Conservation (phyloP, 495 filamentous ascomycete species). For the Parachaetomium inaequale region DNA sequence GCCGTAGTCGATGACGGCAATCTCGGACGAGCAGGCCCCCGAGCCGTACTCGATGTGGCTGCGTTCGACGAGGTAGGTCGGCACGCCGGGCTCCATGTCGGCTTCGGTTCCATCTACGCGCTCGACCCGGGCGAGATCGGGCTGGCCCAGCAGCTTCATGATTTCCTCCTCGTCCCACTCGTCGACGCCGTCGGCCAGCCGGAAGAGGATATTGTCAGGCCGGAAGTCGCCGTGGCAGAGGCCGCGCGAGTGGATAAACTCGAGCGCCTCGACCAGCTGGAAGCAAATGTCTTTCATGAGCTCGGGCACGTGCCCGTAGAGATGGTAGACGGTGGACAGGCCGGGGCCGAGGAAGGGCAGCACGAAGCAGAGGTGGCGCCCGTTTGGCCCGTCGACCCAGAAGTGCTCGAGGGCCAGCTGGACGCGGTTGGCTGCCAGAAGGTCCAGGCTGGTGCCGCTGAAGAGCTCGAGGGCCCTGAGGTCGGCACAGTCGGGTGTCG, state of each 20-base stretch:
- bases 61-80: slow-evolving; percentile 22
- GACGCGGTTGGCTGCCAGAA: slow-evolving; percentile 18
- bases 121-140: neutral
- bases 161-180: slow-evolving; percentile 17
- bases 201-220: slow-evolving; percentile 25
- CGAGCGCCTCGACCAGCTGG: slow-evolving; percentile 20
- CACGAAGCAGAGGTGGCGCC: slow-evolving; percentile 38
- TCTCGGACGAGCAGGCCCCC: slow-evolving; percentile 11
- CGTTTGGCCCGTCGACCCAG: slow-evolving; percentile 39
- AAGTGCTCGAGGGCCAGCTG: slow-evolving; percentile 32
- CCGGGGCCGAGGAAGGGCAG: slow-evolving; percentile 24
- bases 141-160: slow-evolving; percentile 12
- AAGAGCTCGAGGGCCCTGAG: slow-evolving; percentile 19
- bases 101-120: neutral
- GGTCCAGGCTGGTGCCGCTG: neutral
- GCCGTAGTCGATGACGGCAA: slow-evolving; percentile 32
- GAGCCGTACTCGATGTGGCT: neutral
- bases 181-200: slow-evolving; percentile 25
- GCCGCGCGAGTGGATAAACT: slow-evolving; percentile 22
- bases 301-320: slow-evolving; percentile 5
- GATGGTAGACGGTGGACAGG: neutral
- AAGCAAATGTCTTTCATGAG: slow-evolving; percentile 28
- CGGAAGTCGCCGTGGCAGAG: slow-evolving; percentile 34
- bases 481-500: slow-evolving; percentile 14
- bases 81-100: slow-evolving; percentile 9